These are phyloP conservation scores for Neofusicoccum laricinum DNA, from an alignment of 2,329 filamentous ascomycete genomes.

Conservation along the genomic window DNA sequence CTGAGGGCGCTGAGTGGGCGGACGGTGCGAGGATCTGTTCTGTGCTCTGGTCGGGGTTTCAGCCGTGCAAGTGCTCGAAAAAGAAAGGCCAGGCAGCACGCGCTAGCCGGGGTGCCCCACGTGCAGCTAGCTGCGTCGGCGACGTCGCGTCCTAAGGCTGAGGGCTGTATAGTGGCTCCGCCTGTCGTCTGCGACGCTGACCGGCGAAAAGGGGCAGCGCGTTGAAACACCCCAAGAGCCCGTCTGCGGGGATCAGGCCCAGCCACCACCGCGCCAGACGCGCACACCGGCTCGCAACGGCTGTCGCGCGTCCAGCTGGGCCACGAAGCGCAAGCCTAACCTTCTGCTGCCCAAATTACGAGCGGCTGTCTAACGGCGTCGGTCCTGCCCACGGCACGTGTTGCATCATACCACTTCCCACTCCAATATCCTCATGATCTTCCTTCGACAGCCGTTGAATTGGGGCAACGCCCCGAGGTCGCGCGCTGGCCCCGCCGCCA, in stretches of 20 bases:
- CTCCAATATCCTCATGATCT: conserved; percentile 11
- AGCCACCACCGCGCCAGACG: conserved; percentile 5
- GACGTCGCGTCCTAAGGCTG: not conserved
- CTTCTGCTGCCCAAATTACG: conserved; percentile 2
- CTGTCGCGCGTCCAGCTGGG: not conserved
- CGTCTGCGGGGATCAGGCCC: conserved; percentile 5
- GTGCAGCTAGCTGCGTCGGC: not conserved
- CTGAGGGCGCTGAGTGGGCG: conserved; percentile 10
- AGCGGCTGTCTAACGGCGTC: not conserved
- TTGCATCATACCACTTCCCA: conserved; percentile 16
- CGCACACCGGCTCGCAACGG: conserved; percentile 8
- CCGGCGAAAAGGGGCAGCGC: conserved; percentile 7
- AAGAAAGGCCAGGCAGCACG: conserved; percentile 2
- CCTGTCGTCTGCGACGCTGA: conserved; percentile 5
- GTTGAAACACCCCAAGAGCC: conserved; percentile 3
- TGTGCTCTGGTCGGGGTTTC: conserved; percentile 12
- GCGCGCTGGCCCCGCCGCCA: conserved; percentile 1
- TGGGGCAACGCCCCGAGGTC: not conserved
- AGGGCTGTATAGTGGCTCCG: conserved; percentile 7
- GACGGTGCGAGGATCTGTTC: conserved; percentile 14
- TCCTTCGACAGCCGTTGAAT: not conserved
- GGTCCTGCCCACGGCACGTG: not conserved
- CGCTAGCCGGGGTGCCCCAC: conserved; percentile 13
- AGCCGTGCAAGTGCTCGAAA: conserved; percentile 3
- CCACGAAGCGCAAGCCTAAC: not conserved